phyloP scores from a whole-genome alignment of 768 basidiomycete genomes.

The Russula vinacea region DNA sequence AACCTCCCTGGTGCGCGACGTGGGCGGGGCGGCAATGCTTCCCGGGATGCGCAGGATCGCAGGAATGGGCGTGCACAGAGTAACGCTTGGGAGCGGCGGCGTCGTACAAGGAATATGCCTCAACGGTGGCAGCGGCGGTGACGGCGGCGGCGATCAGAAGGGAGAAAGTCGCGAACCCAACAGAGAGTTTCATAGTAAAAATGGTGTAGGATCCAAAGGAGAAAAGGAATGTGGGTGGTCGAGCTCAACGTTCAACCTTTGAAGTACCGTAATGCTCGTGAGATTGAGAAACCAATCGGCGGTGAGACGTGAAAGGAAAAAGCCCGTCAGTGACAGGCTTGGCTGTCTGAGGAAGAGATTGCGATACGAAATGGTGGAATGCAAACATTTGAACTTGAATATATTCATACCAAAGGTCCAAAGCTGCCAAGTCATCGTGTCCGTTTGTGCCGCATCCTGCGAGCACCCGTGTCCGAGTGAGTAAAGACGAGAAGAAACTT shows the following conservation, averaged over 20 bases:
- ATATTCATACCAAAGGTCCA: neutral
- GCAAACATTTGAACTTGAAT: neutral
- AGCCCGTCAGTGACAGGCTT: no score
- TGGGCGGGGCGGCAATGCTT: neutral
- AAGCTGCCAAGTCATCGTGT: neutral
- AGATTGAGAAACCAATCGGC: neutral
- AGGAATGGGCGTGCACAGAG: neutral
- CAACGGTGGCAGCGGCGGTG: constrained; percentile 1
- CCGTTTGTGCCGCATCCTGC: neutral
- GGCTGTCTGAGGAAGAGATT: neutral
- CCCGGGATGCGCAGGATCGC: neutral
- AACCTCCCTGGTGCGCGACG: no score
- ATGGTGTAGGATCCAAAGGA: neutral
- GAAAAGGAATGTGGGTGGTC: constrained; percentile 1
- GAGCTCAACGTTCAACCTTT: constrained; percentile 4
- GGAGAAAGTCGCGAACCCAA: constrained; percentile 13
- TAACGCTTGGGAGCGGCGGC: neutral
- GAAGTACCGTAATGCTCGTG: neutral
- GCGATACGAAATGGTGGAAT: neutral
- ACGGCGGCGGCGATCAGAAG: constrained; percentile 6
- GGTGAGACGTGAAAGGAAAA: neutral
- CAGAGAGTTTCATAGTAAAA: constrained; percentile 18
- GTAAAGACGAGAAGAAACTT: neutral
- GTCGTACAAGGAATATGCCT: constrained; percentile 8
- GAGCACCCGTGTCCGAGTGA: neutral